Percentiles rank a stretch among this genome's conserved stretches.
Conservation (phyloP, 2,329 filamentous ascomycete species). For the Alternaria angustiovoidea region DNA sequence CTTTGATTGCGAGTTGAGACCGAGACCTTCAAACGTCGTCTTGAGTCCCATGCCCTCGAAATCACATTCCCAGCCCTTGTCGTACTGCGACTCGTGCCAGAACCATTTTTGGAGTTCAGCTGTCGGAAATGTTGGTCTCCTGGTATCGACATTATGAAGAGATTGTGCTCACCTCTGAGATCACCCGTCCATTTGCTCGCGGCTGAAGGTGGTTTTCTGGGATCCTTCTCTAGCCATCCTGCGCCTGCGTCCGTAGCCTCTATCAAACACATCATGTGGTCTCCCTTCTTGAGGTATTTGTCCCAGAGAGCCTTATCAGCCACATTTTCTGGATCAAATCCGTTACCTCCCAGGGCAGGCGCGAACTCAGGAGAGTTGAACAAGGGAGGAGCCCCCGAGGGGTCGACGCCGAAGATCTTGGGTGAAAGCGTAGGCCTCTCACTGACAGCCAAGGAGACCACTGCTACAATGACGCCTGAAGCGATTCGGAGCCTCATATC, state of each 20-base stretch:
- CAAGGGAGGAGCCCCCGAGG: neutral
- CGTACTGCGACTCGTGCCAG: constrained; percentile 16
- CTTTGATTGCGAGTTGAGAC: constrained; percentile 14
- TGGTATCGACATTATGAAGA: neutral
- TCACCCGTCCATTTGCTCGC: constrained; percentile 28
- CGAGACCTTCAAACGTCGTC: constrained; percentile 12
- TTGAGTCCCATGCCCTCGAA: constrained; percentile 11
- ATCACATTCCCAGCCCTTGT: constrained; percentile 13
- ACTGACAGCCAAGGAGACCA: neutral
- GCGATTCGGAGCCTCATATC: neutral
- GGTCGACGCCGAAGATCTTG: neutral
- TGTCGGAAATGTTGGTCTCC: neutral
- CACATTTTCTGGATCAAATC: constrained; percentile 8
- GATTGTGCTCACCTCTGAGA: constrained; percentile 9
- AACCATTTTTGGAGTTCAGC: constrained; percentile 20
- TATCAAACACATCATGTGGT: constrained; percentile 25
- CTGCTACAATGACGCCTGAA: neutral
- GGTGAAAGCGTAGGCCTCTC: neutral
- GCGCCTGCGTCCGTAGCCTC: constrained; percentile 24
- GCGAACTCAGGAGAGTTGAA: neutral
- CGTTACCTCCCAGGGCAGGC: neutral
- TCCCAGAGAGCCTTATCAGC: constrained; percentile 21
- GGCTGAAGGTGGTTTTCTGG: constrained; percentile 23
- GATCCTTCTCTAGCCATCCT: constrained; percentile 19
- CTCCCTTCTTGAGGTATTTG: constrained; percentile 20